A percentile compares a stretch with the other conserved stretches of the same genome.
Evolutionary conservation across 176 grass and related monocot genomes (phyloP).

Genomic region (Otatea glauca): DNA sequence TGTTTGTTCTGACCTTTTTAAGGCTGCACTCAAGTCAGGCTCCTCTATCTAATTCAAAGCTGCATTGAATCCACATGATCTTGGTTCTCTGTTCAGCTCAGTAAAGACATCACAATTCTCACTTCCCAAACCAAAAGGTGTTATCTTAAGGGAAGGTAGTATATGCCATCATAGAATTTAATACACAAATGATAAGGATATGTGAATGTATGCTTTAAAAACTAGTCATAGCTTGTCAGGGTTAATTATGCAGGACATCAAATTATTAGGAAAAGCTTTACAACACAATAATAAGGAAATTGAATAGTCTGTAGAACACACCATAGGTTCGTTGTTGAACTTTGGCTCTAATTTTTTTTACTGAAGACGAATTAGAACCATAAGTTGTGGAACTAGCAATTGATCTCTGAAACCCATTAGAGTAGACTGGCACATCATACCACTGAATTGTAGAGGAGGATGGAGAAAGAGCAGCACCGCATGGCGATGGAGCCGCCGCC

Average conservation of each 20-base stretch:
- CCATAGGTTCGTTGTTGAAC: slow-evolving; percentile 65
- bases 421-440: slow-evolving; percentile 57
- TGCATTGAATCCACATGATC: slow-evolving; percentile 67
- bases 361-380: slow-evolving; percentile 50
- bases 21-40: no score
- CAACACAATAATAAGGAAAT: slow-evolving; percentile 28
- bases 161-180: not conserved
- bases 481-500: no score
- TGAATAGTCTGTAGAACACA: slow-evolving; percentile 41
- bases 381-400: slow-evolving; percentile 64
- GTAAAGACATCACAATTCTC: slow-evolving; percentile 84
- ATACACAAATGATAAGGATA: slow-evolving; percentile 4
- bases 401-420: slow-evolving; percentile 6
- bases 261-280: not conserved
- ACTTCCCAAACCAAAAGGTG: slow-evolving; percentile 70
- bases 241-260: slow-evolving; percentile 13
- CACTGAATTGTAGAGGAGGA: slow-evolving; percentile 57
- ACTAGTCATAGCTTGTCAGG: not conserved
- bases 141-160: not conserved
- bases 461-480: no score
- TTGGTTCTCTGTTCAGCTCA: slow-evolving; percentile 88
- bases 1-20: no score
- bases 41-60: no score
- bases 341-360: slow-evolving; percentile 68
- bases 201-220: slow-evolving; percentile 22